Evolutionary conservation across 106 monocot species (phyloP).

Genomic region (Cymbidium sinense): DNA sequence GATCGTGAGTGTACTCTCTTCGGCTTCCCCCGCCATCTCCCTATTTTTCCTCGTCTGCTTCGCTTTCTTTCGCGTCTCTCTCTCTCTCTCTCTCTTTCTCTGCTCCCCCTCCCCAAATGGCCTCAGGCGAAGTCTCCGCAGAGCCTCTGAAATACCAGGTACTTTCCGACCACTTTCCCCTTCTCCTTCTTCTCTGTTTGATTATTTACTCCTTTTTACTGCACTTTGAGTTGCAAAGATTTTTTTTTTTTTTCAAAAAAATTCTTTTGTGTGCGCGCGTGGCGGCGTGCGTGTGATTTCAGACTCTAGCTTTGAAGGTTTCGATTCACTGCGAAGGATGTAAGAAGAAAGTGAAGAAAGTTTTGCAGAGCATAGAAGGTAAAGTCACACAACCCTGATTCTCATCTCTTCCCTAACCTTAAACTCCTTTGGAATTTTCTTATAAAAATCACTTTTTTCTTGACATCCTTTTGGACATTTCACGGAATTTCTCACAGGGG

Average conservation of each 20-base stretch:
- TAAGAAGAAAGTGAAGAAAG: constrained; percentile 52
- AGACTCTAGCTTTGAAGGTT: constrained; percentile 51
- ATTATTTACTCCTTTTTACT: not conserved
- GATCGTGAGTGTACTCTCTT: not conserved
- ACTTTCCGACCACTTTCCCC: not conserved
- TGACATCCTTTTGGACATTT: not conserved
- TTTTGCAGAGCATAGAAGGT: constrained; percentile 50
- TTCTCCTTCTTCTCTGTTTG: not conserved
- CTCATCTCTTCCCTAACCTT: not conserved
- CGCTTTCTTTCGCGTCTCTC: not conserved
- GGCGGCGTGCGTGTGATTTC: not conserved
- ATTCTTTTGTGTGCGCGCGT: not conserved
- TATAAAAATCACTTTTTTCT: not conserved
- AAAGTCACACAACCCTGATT: not conserved
- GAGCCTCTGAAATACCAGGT: constrained; percentile 51
- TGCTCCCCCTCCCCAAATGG: constrained; percentile 20
- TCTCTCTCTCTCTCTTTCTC: not conserved
- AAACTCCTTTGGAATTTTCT: not conserved
- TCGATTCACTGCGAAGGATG: constrained; percentile 65
- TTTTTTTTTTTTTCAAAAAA: not conserved
- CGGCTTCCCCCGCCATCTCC: not conserved
- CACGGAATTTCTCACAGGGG: constrained; percentile 34
- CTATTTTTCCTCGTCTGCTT: not conserved
- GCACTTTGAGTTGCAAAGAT: not conserved
- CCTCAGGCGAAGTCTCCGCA: constrained; percentile 11